Evolutionary conservation across 2,329 filamentous ascomycete genomes (phyloP).

Genomic region (Aureobasidium leucospermi): DNA sequence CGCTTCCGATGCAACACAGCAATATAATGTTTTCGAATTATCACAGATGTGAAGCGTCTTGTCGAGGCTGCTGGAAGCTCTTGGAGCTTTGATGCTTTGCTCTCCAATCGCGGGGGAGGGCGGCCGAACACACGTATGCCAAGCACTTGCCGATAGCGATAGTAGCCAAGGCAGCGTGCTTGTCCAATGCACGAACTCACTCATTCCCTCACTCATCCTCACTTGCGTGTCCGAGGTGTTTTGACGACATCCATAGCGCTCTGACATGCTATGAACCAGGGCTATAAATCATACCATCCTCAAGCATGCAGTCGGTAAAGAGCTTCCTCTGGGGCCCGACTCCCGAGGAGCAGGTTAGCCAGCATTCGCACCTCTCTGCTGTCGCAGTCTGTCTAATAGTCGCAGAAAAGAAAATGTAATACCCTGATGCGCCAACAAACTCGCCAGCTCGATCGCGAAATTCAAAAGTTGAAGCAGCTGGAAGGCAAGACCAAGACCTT

Average conservation of each 20-base stretch:
- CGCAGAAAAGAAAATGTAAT: conserved; percentile 91
- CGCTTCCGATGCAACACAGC: too few species aligned
- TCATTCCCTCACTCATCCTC: background rate
- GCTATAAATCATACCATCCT: background rate
- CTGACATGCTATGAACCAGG: conserved; percentile 6
- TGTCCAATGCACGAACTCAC: background rate
- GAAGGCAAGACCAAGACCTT: conserved; percentile 79
- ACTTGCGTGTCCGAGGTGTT: background rate
- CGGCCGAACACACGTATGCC: background rate
- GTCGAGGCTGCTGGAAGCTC: background rate
- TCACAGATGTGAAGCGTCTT: background rate
- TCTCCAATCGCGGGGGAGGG: background rate
- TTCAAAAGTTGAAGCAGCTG: conserved; percentile 66
- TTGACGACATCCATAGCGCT: background rate
- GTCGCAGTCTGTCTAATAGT: conserved; percentile 11
- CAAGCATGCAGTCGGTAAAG: conserved; percentile 75
- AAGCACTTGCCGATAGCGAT: background rate
- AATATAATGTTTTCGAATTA: background rate
- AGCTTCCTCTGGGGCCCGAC: conserved; percentile 86
- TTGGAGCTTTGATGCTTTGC: background rate
- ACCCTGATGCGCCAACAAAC: conserved; percentile 80
- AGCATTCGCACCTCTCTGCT: conserved; percentile 7
- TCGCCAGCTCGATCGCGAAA: conserved; percentile 91
- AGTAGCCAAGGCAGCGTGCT: background rate
- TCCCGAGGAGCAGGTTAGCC: conserved; percentile 77